Evolutionary conservation across 2,329 filamentous ascomycete species (phyloP).

Genomic region (Chrysoporthe puriensis): DNA sequence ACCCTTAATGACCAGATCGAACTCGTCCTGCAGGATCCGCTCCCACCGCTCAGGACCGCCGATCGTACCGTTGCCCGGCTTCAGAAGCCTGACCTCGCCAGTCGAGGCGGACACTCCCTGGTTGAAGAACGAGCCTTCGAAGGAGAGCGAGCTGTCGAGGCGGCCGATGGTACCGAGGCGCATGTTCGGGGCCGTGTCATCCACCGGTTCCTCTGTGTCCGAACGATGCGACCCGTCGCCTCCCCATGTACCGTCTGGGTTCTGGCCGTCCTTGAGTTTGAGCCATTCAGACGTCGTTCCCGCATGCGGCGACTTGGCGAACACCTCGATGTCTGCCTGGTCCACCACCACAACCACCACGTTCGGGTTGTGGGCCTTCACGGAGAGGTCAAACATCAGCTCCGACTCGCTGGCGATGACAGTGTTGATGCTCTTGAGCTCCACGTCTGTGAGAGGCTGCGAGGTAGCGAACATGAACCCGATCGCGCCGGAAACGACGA

Average conservation of each 20-base stretch:
- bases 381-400: constrained; percentile 88
- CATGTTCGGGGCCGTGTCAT: constrained; percentile 78
- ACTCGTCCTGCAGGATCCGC: constrained; percentile 85
- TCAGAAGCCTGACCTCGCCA: constrained; percentile 79
- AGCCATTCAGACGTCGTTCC: constrained; percentile 59
- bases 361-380: constrained; percentile 90
- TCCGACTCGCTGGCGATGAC: constrained; percentile 94
- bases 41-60: constrained; percentile 89
- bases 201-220: constrained; percentile 53
- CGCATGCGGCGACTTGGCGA: constrained; percentile 90
- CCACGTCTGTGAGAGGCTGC: constrained; percentile 79
- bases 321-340: constrained; percentile 87
- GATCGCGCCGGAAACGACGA: constrained; percentile 83
- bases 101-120: constrained; percentile 72
- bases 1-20: constrained; percentile 89
- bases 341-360: constrained; percentile 85
- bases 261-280: constrained; percentile 58
- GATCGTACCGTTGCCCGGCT: constrained; percentile 87
- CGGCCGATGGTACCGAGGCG: constrained; percentile 85
- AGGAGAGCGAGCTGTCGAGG: constrained; percentile 86
- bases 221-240: constrained; percentile 29
- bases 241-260: constrained; percentile 39
- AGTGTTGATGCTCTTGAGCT: constrained; percentile 80
- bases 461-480: constrained; percentile 91
- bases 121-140: constrained; percentile 88